Percentiles rank a stretch among this genome's conserved stretches.
phyloP scores from a whole-genome alignment of 1,139 yeast genomes.

The Protomyces arabidopsidicola region DNA sequence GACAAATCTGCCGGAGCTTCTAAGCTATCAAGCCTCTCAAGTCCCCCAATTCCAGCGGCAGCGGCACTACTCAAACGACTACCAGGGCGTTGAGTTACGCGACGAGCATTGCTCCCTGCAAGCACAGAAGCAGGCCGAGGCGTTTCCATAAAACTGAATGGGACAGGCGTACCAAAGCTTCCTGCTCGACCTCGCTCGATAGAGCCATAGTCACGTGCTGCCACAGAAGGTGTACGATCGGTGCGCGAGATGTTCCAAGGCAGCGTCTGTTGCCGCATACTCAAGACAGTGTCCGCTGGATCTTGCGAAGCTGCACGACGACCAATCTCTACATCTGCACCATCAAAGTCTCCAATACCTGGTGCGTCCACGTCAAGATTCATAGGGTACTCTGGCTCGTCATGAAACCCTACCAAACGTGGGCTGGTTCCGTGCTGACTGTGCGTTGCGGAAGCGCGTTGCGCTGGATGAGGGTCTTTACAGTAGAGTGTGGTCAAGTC shows the following conservation, averaged over 20 bases:
- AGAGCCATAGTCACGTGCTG: background rate
- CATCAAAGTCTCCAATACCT: background rate
- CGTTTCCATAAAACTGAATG: conserved; percentile 10
- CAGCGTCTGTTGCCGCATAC: conserved; percentile 1
- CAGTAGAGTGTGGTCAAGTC: conserved; percentile 6
- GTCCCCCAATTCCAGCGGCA: conserved; percentile 1
- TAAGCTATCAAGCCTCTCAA: conserved; percentile 11
- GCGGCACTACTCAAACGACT: conserved; percentile 5
- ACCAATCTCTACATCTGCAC: conserved; percentile 11
- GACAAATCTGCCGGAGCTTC: background rate
- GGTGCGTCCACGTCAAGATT: background rate
- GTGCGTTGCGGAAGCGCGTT: background rate
- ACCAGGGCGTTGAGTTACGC: conserved; percentile 2
- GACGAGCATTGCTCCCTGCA: background rate
- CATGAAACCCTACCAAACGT: background rate
- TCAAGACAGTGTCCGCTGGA: background rate
- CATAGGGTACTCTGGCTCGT: conserved; percentile 1
- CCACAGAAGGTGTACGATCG: background rate
- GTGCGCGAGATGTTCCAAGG: conserved; percentile 22
- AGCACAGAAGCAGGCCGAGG: background rate
- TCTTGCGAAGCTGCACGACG: conserved; percentile 9
- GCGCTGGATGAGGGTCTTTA: background rate
- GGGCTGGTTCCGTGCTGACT: background rate
- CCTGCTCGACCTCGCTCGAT: background rate
- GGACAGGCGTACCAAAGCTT: conserved; percentile 4